Evolutionary conservation across 169 alveolate species (phyloP).

Genomic region (Theileria sp.): DNA sequence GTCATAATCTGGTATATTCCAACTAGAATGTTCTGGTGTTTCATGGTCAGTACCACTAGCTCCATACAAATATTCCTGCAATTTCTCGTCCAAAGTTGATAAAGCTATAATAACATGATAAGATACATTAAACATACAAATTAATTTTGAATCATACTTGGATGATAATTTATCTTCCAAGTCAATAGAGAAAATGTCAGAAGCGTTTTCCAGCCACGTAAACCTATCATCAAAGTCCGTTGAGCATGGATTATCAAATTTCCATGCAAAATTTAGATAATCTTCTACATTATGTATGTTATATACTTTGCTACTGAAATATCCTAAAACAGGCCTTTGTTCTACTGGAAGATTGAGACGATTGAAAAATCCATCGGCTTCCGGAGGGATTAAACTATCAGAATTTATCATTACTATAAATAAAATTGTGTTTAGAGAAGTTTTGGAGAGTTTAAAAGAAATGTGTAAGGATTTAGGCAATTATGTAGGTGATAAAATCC

Average conservation of each 20-base stretch:
- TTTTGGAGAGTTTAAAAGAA: background rate
- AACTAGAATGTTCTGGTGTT: conserved; percentile 20
- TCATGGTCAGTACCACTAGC: background rate
- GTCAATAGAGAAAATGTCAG: background rate
- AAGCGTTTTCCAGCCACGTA: background rate
- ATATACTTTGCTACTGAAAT: background rate
- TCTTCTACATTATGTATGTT: conserved; percentile 12
- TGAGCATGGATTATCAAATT: conserved; percentile 2
- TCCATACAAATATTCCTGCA: conserved; percentile 35
- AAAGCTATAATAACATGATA: background rate
- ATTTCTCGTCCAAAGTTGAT: conserved; percentile 10
- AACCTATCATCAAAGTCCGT: background rate
- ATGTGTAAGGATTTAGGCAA: conserved; percentile 4
- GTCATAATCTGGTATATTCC: conserved; percentile 58
- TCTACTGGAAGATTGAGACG: background rate
- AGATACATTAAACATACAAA: background rate
- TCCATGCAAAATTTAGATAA: conserved; percentile 11
- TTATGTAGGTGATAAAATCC: background rate
- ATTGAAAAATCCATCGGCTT: background rate
- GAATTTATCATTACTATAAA: background rate
- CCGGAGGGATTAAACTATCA: background rate
- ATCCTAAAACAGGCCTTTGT: background rate
- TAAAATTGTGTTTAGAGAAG: background rate
- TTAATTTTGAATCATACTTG: background rate
- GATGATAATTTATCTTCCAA: background rate